phyloP scores from a whole-genome alignment of 1,284 basidiomycete species.

The Takashimella tepidaria region DNA sequence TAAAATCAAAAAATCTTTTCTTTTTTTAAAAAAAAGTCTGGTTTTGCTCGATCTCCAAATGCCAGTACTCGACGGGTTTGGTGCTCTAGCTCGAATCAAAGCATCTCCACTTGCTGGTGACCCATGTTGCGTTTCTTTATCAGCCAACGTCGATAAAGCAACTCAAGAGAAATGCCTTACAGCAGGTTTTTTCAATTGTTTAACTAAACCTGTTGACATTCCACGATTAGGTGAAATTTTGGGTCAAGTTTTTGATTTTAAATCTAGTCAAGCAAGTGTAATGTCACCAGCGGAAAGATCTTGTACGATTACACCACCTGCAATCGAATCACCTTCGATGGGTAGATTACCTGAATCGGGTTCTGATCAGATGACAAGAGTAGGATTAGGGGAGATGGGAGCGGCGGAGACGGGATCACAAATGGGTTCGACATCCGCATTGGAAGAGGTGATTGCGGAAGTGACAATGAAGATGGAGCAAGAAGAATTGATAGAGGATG shows the following conservation, averaged over 20 bases:
- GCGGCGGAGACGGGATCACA: too few species aligned
- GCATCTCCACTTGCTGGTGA: conserved; percentile 29
- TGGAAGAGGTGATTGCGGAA: too few species aligned
- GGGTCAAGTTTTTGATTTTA: conserved; percentile 12
- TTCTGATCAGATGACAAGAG: too few species aligned
- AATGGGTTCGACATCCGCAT: too few species aligned
- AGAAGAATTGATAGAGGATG: too few species aligned
- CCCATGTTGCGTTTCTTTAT: conserved; percentile 41
- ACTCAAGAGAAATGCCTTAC: conserved; percentile 26
- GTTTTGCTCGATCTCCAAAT: conserved; percentile 45
- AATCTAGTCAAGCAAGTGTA: neutral
- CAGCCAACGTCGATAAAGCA: conserved; percentile 41
- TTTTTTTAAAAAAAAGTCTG: conserved; percentile 5
- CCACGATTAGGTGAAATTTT: conserved; percentile 22
- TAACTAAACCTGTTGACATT: conserved; percentile 41
- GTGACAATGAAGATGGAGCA: too few species aligned
- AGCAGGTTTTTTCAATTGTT: conserved; percentile 33
- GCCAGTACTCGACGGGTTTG: conserved; percentile 41
- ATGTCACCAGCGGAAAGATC: neutral
- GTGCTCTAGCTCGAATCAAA: conserved; percentile 25
- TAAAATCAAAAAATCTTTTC: neutral
- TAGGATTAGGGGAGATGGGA: too few species aligned
- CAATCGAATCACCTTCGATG: too few species aligned
- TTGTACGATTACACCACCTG: too few species aligned
- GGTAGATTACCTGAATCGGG: too few species aligned